Base-by-base conservation (phyloP, 2,329 filamentous ascomycete genomes). In the Arthroderma uncinatum region DNA sequence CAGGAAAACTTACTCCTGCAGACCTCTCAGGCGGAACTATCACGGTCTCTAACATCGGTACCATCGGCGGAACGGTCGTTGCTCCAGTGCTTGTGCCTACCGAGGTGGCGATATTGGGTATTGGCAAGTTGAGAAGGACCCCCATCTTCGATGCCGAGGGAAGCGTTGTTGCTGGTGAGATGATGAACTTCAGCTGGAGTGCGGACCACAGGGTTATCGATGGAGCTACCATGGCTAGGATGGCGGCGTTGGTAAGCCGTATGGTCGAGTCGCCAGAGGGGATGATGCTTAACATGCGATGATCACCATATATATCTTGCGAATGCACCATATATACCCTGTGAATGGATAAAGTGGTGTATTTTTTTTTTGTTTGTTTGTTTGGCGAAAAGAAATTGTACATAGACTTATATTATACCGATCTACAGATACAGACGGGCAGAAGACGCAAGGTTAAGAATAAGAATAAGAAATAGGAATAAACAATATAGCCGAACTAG, bases 1-100 rank as follows among this genome's bases (percentile, higher is more conserved):
- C 80, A n/a, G 89, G 89, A 33, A 89, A 86, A 70, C 79, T 98
- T 3, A 77, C 82, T 1, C 80, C 84, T 1, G 77, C 80, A 16
- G 91, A 98, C 71, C 78, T 98, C 61, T 80, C 78, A 36, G 90
- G 90, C 55, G 90, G 90, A 14, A 97, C 93, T 1, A 92, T 98
- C 66, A 96, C 93, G 0, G 83, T 98, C 53, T 95, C 90, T 65
- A 98, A 98, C 70, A 95, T 98, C 64, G 93, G 93, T 48, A 95
- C 84, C 64, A 89, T 98, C 48, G 93, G 93, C 56, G 93, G 93
- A 28, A 93, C 88, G 0, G 95, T 95, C 65, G 84, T 97, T 50
- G 85, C 86, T 30, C 93, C 93, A 1, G 87, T 98, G 53, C 89
- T 98, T 64, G 89, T 95, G 50, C 86, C 90, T 61, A 86, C 82